Evolutionary conservation across 2,329 filamentous ascomycete species (phyloP), one percentile per base, ranked within the genome.

Genomic region (Epichloe scottii): DNA sequence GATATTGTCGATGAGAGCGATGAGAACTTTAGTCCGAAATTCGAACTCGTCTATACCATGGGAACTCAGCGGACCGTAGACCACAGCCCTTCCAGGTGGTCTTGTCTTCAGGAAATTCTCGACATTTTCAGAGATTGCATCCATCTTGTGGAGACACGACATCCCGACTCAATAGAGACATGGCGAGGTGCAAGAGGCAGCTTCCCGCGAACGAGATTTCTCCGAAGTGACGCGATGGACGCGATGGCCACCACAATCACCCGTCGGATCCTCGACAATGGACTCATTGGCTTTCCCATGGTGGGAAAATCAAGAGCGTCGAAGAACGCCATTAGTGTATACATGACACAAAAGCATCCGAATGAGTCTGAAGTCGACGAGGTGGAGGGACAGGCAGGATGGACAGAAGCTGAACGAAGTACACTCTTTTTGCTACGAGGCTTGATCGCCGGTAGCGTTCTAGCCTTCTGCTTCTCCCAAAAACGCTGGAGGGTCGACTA

Each of bases 1-100:
- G 80, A 84, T 53, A 70, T 86, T 2, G 67, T 85, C 0, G 81
- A 85, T 51, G 81, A 86, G 60, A 81, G 77, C 39, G 82, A 86
- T 46, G 79, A 84, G 51, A 79, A 78, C 50, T 76, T 84, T 42
- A 78, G 71, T 42, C 70, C 74, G 4, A 77, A 75, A 45, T 82
- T 81, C 39, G 79, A 85, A 57, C 61, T 85, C 0, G 68, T 85
- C 1, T 85, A 85, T 52, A 82, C 80, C 0, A 74, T 84, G 56
- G 82, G 81, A 0, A 53, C 60, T 0, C 76, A 81, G 52, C 58
- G 60, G 1, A 55, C 72, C 0, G 66, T 82, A 0, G 76, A 84
- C 5, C 65, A 73, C 11, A 71, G 71, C 44, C 49, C 53, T 10
- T 19, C 37, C 19, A 49, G 53, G 7, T 55, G 51, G 51, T n/a